phyloP scores from a whole-genome alignment of 164 flowering plant genomes.

The Stephania japonica region DNA sequence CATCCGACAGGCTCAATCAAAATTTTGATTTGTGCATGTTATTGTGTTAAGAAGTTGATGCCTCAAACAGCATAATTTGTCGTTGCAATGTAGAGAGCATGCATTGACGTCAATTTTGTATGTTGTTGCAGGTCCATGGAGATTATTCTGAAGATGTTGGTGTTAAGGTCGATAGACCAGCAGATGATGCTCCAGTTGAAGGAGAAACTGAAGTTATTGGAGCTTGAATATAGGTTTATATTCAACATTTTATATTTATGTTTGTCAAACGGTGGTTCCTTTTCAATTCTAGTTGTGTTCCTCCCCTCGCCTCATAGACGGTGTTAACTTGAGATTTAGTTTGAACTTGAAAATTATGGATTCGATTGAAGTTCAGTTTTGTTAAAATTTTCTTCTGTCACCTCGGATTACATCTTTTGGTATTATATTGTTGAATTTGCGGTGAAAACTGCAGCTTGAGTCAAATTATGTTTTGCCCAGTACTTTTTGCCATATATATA shows the following conservation, averaged over 20 bases:
- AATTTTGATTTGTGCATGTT: neutral
- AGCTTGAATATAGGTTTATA: neutral
- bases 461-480: no score
- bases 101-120: neutral
- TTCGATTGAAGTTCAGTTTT: neutral
- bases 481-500: no score
- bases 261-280: neutral
- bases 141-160: constrained; percentile 7
- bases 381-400: neutral
- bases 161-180: constrained; percentile 1
- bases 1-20: neutral
- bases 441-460: neutral
- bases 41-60: neutral
- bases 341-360: no score
- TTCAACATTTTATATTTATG: neutral
- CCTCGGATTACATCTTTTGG: no score
- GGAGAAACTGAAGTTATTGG: constrained; percentile 6
- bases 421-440: neutral
- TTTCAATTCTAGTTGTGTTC: neutral
- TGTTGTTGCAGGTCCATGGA: constrained; percentile 1
- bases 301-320: neutral
- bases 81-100: neutral
- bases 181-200: constrained; percentile 2
- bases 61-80: neutral
- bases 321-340: neutral